Base-by-base conservation (phyloP, 305 asterid species). In the Salvia sclarea region DNA sequence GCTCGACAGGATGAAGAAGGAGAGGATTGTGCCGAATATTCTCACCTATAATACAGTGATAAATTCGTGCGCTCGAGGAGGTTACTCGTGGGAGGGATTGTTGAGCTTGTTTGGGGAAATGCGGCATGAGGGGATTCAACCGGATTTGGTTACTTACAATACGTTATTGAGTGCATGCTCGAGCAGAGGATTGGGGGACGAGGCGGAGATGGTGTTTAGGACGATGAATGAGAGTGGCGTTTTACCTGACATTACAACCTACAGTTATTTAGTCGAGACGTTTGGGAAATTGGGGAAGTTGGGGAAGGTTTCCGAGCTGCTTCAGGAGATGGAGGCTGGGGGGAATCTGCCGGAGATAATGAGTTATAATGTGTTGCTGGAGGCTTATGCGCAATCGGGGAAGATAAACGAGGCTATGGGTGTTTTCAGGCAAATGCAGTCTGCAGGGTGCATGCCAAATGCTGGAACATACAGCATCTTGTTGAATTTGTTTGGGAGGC, bases 201-300 rank as follows among this genome's bases (percentile, higher is more conserved):
- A 93, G 82, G 97, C 95, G 1, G 96, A 85, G 73, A 91, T 91
- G 98, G 92, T 93, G 78, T 93, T 93, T 75, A 86, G 92, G 84
- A 93, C 98, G 3, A 93, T 93, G 98, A 93, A 87, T 13, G 97
- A 93, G 79, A 86, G 94, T 4, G 98, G 97, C 58, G 87, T 91
- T 72, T 71, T 88, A 45, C 97, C 98, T 0, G 97, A 93, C 78
- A 84, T 91, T 28, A 88, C 82, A 5, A 91, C 95, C 0, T 88
- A 88, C 63, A 84, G 84, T 62, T 90, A 87, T 81, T 77, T 93
- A 76, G 98, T 91, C 17, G 86, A 93, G 55, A 90, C 98, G 6
- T 93, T 86, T 81, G 88, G 91, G 61, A 87, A 87, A 72, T 76
- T 90, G 70, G 88, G 79, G 67, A 85, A 82, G 66, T 72, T 93